Base-by-base conservation (phyloP, 2,329 filamentous ascomycete species). In the Fusarium nematophilum region DNA sequence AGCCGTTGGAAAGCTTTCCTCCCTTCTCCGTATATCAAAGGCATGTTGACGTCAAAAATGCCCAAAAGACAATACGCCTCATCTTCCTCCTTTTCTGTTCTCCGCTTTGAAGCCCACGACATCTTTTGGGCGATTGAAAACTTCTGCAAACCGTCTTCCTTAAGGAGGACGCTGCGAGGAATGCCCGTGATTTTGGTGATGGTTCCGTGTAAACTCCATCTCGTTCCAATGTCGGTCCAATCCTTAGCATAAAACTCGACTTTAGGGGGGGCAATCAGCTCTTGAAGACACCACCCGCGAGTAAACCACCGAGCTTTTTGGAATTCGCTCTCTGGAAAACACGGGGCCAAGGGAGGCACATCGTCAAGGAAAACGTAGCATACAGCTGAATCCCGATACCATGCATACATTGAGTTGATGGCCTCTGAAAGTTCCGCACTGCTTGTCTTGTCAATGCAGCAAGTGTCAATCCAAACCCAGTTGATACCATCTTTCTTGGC, bases 271-370 rank as follows among this genome's bases (percentile, higher is more conserved):
- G 68, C 67, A 29, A 70, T 38, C 23, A 70, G 54, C 43, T 70
- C 68, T 26, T 66, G 59, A 3, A 70, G 58, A 13, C 40, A 70
- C 70, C 53, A 73, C 14, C 59, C 65, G 30, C 59, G 49, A 26
- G 58, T 62, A 10, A 65, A 67, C 60, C 65, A 69, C 6, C 59
- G 51, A 11, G 54, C 58, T 13, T 56, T 52, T 6, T 38, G 26
- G 27, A 62, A 58, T 11, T 13, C 17, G 3, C 11, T 13, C 5
- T 10, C 9, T 6, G 13, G n/a, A 15, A 31, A 17, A 4, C 23
- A 3, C 29, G 62, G 49, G 55, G 8, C 29, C 8, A 47, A 5
- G 30, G 37, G 5, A 15, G 58, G 58, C 5, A 66, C 58, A 31
- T 66, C 59, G 33, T 50, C 48, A 3, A 69, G 44, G 31, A 61